These are phyloP conservation scores for Xerocomus potaroensis DNA, from an alignment of 768 basidiomycete genomes.

Conservation along the genomic window DNA sequence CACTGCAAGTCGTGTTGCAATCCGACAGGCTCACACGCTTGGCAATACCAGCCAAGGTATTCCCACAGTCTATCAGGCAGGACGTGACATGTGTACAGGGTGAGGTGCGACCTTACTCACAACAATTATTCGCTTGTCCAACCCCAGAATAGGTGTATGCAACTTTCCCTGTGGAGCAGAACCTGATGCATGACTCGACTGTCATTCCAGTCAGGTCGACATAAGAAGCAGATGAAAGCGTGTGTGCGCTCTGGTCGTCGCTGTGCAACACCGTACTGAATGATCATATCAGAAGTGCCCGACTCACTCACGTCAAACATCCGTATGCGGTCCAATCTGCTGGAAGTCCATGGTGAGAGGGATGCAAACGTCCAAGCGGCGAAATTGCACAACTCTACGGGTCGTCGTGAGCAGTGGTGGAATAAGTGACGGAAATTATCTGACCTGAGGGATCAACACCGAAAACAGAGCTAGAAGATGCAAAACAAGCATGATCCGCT, in stretches of 20 bases:
- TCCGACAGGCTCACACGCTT: slow-evolving; percentile 40
- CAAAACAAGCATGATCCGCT: no score
- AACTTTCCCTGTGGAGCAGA: slow-evolving; percentile 33
- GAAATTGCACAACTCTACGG: slow-evolving; percentile 8
- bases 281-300: neutral
- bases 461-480: slow-evolving; percentile 1
- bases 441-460: slow-evolving; percentile 2
- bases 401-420: slow-evolving; percentile 2
- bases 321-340: slow-evolving; percentile 53
- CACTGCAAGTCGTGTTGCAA: slow-evolving; percentile 60
- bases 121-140: slow-evolving; percentile 68
- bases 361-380: neutral
- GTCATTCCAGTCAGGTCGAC: slow-evolving; percentile 57
- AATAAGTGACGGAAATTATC: neutral
- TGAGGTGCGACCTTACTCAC: slow-evolving; percentile 33
- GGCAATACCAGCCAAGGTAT: slow-evolving; percentile 44
- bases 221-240: slow-evolving; percentile 47
- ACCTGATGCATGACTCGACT: slow-evolving; percentile 45
- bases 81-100: neutral
- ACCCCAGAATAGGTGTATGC: slow-evolving; percentile 62
- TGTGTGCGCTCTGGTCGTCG: slow-evolving; percentile 52
- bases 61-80: slow-evolving; percentile 70
- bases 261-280: slow-evolving; percentile 27
- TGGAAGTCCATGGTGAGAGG: slow-evolving; percentile 35
- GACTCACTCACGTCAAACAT: slow-evolving; percentile 51